phyloP scores from a whole-genome alignment of 2,329 filamentous ascomycete genomes.

The Paraphaeosphaeria sporulosa region DNA sequence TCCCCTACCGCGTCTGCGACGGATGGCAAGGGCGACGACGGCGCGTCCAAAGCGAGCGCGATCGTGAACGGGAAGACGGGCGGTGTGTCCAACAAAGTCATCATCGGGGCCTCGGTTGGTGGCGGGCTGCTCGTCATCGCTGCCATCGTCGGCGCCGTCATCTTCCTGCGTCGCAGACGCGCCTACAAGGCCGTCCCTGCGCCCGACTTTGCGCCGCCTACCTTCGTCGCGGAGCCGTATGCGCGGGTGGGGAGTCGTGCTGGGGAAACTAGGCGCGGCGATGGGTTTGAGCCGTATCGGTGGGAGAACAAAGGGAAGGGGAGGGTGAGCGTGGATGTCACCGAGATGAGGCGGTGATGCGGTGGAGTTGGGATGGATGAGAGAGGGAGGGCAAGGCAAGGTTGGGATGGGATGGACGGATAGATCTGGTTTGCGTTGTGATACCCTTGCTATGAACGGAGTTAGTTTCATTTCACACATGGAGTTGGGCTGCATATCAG shows the following conservation, averaged over 20 bases:
- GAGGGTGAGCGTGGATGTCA: slow-evolving; percentile 1
- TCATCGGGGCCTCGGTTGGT: slow-evolving; percentile 60
- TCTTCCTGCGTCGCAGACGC: slow-evolving; percentile 11
- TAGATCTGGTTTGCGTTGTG: background rate
- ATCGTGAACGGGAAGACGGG: slow-evolving; percentile 32
- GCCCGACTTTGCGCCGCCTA: slow-evolving; percentile 6
- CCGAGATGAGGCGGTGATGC: slow-evolving; percentile 4
- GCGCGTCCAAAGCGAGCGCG: background rate
- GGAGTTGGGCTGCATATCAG: too few relatives aligned
- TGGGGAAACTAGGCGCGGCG: background rate
- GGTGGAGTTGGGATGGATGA: background rate
- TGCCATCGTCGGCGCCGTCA: slow-evolving; percentile 23
- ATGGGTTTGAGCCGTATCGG: slow-evolving; percentile 14
- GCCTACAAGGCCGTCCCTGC: slow-evolving; percentile 2
- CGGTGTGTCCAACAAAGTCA: slow-evolving; percentile 54
- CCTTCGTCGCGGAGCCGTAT: slow-evolving; percentile 6
- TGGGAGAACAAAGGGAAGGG: slow-evolving; percentile 4
- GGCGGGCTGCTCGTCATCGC: slow-evolving; percentile 53
- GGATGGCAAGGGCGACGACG: background rate
- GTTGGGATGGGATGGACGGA: background rate
- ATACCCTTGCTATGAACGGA: background rate
- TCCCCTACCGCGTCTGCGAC: slow-evolving; percentile 1
- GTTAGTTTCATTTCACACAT: too few relatives aligned
- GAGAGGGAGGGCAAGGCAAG: background rate
- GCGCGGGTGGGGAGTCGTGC: background rate